phyloP scores from a whole-genome alignment of 2,329 filamentous ascomycete species.

The Fusarium sp. region DNA sequence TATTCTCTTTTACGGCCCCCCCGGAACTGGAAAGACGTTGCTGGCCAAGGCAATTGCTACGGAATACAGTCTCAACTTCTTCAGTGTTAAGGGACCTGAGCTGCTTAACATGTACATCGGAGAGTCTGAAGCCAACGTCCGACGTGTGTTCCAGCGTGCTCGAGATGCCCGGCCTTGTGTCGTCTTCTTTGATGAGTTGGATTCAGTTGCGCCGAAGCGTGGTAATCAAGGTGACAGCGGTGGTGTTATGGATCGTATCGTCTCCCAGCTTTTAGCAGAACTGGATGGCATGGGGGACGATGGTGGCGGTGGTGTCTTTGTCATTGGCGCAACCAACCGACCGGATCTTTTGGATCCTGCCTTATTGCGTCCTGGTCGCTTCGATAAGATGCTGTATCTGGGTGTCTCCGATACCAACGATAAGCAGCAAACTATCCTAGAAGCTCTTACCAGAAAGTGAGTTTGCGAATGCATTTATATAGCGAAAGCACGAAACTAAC shows the following conservation, averaged over 20 bases:
- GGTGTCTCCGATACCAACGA: slow-evolving; percentile 97
- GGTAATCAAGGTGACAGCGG: slow-evolving; percentile 97
- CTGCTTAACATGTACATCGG: slow-evolving; percentile 97
- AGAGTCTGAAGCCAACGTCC: slow-evolving; percentile 91
- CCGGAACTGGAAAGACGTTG: slow-evolving; percentile 92
- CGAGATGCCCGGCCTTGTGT: slow-evolving; percentile 87
- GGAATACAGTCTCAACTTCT: slow-evolving; percentile 94
- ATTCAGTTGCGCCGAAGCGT: slow-evolving; percentile 94
- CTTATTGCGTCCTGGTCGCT: slow-evolving; percentile 86
- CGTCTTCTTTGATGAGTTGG: slow-evolving; percentile 93
- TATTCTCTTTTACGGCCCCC: slow-evolving; percentile 91
- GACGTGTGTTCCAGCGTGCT: slow-evolving; percentile 87
- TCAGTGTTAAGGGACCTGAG: slow-evolving; percentile 91
- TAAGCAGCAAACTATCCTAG: slow-evolving; percentile 93
- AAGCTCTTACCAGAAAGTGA: slow-evolving; percentile 93
- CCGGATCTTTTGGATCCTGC: slow-evolving; percentile 94
- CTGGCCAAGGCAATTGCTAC: slow-evolving; percentile 93
- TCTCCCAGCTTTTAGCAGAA: slow-evolving; percentile 93
- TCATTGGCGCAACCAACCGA: slow-evolving; percentile 95
- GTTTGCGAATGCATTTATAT: slow-evolving; percentile 49
- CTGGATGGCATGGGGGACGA: slow-evolving; percentile 97
- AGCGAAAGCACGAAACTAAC: slow-evolving; percentile 10
- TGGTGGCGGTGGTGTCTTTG: slow-evolving; percentile 88
- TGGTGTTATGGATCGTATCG: slow-evolving; percentile 97
- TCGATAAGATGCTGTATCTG: slow-evolving; percentile 98